These are phyloP conservation scores for Coemansia sp. DNA, from an alignment of 192 early-diverging fungal genomes.

Conservation along the genomic window DNA sequence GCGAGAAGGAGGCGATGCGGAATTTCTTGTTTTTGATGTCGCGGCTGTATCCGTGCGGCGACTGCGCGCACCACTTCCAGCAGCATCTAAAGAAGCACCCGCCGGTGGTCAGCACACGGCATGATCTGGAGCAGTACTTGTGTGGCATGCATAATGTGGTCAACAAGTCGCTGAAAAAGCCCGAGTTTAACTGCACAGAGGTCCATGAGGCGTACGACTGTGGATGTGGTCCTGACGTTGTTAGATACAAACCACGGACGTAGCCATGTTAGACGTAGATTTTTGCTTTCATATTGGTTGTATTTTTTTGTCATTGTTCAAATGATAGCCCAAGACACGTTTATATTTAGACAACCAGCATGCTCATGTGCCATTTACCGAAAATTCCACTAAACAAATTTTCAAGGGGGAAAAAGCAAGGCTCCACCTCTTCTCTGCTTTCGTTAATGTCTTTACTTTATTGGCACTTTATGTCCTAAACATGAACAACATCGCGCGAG, in stretches of 20 bases:
- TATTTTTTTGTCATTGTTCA: background rate
- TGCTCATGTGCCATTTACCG: too few relatives aligned
- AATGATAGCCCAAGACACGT: too few relatives aligned
- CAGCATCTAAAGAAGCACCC: constrained; percentile 72
- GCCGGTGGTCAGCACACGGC: constrained; percentile 70
- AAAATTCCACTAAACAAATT: too few relatives aligned
- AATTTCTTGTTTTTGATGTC: constrained; percentile 83
- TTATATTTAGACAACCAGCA: too few relatives aligned
- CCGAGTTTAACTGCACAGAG: constrained; percentile 74
- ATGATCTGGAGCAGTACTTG: constrained; percentile 78
- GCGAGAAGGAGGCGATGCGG: constrained; percentile 72
- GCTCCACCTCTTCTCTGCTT: background rate
- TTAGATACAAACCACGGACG: constrained; percentile 35
- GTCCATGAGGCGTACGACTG: constrained; percentile 82
- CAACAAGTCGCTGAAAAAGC: constrained; percentile 80
- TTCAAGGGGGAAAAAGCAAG: background rate
- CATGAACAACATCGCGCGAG: background rate
- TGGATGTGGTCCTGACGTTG: constrained; percentile 66
- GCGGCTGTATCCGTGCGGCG: constrained; percentile 93
- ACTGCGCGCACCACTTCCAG: constrained; percentile 92
- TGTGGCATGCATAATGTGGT: constrained; percentile 90
- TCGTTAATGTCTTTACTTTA: background rate
- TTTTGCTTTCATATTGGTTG: background rate
- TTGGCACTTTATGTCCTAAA: background rate
- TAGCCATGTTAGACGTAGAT: background rate